A percentile compares a stretch with the other conserved stretches of the same genome.
Conservation (phyloP, 805 yeast genomes). For the Clavispora carvajalis region DNA sequence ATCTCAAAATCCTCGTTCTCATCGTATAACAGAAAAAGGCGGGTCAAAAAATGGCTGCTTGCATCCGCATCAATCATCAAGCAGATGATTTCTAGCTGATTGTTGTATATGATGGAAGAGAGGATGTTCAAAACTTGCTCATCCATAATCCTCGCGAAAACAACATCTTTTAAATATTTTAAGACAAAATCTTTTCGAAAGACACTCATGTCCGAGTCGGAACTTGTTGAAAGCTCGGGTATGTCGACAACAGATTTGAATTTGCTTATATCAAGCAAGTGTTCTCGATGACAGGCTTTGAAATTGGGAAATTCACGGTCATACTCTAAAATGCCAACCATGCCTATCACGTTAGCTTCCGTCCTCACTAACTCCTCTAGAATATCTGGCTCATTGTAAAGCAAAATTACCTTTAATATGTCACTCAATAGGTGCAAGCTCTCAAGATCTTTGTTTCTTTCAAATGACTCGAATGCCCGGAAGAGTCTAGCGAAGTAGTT, state of each 20-base stretch:
- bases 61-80: constrained; percentile 46
- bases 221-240: constrained; percentile 40
- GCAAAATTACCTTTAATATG: constrained; percentile 63
- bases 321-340: constrained; percentile 78
- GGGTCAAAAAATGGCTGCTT: constrained; percentile 42
- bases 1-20: constrained; percentile 9
- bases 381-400: constrained; percentile 56
- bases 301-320: constrained; percentile 80
- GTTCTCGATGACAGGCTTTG: constrained; percentile 76
- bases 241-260: constrained; percentile 63
- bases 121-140: constrained; percentile 70
- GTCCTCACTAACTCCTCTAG: constrained; percentile 29
- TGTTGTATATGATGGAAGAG: constrained; percentile 58
- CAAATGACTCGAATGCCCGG: constrained; percentile 51
- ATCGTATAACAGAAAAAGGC: constrained; percentile 55
- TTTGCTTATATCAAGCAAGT: constrained; percentile 48
- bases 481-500: constrained; percentile 52
- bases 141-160: constrained; percentile 73
- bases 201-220: constrained; percentile 39
- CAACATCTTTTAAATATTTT: constrained; percentile 82
- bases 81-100: constrained; percentile 63
- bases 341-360: constrained; percentile 38
- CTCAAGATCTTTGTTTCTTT: constrained; percentile 44
- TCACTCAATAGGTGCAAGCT: constrained; percentile 66
- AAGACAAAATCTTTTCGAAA: constrained; percentile 73